phyloP scores from a whole-genome alignment of 345 rosid species.

The Camelina laxa region DNA sequence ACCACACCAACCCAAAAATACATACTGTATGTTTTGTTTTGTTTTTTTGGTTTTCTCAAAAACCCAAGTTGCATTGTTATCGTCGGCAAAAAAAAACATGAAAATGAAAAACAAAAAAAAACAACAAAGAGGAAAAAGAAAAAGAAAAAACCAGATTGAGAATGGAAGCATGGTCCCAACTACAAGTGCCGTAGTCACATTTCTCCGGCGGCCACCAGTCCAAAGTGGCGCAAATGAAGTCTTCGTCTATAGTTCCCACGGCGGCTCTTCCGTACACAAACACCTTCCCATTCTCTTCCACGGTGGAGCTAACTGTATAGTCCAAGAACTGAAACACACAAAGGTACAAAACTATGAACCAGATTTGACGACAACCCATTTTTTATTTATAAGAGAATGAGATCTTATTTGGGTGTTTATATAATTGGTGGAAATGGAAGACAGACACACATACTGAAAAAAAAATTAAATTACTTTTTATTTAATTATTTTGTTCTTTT shows the following conservation, averaged over 20 bases:
- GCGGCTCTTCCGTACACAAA: constrained; percentile 57
- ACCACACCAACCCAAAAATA: not conserved
- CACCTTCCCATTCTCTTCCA: constrained; percentile 54
- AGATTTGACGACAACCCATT: constrained; percentile 50
- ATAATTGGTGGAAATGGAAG: constrained; percentile 31
- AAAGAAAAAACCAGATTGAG: constrained; percentile 71
- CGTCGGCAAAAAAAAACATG: not conserved
- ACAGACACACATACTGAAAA: constrained; percentile 22
- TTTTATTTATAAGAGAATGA: constrained; percentile 15
- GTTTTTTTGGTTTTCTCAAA: not conserved
- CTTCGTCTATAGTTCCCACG: constrained; percentile 76
- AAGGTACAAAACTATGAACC: constrained; percentile 43
- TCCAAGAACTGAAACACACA: constrained; percentile 42
- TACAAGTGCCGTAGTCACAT: constrained; percentile 92
- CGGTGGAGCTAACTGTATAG: constrained; percentile 42
- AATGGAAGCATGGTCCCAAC: constrained; percentile 86
- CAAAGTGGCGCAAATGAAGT: constrained; percentile 89
- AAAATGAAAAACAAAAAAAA: not conserved
- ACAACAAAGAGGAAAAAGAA: not conserved
- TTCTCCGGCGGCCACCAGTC: constrained; percentile 99
- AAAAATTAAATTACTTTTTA: not conserved
- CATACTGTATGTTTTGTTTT: not conserved
- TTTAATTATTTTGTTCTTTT: not conserved
- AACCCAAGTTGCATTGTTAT: constrained; percentile 22
- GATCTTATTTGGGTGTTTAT: constrained; percentile 28